Evolutionary conservation across 768 basidiomycete genomes (phyloP), one percentile per base, ranked within the genome.

Genomic region (Gyrodon lividus): DNA sequence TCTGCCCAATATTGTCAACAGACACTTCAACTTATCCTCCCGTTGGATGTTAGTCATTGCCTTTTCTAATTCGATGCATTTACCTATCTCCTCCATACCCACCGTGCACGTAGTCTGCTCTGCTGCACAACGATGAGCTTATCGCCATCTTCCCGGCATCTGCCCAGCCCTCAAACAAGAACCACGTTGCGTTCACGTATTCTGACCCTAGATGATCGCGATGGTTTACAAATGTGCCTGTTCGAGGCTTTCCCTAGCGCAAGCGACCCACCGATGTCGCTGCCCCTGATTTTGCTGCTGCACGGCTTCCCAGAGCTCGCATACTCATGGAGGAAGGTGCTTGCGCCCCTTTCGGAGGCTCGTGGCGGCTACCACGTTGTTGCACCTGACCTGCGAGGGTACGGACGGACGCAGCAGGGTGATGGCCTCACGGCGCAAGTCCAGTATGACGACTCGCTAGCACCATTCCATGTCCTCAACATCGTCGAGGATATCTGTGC

Each of bases 271-370:
- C 50, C 53, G 38, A 41, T 57, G 33, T 60, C 67, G 19, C 65
- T 70, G 5, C 80, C 78, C 1, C 72, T 86, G 13, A 58, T 85
- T 41, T 48, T 86, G 26, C 77, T 87, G 20, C 62, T 86, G 2
- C 83, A 86, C 54, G 84, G 84, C 37, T 86, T 86, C 61, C 83
- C 84, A 9, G 84, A 86, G 59, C 72, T 86, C 6, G 77, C 83
- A 2, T 83, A 80, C 60, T 85, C 82, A 7, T 86, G 82, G 82
- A 73, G 84, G 13, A 81, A 82, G 52, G 52, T 85, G 31, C 72
- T 86, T 28, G 58, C 66, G 0, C 81, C 81, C 0, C 72, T 86
- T 22, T 62, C 78, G 0, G 56, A 66, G 5, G 70, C 72, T 2
- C 59, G 35, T 43, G 28, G 41, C 19, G 83, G 84, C 1, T 85